phyloP scores from a whole-genome alignment of 108 stramenopile genomes.

The Cyclotella sp. region DNA sequence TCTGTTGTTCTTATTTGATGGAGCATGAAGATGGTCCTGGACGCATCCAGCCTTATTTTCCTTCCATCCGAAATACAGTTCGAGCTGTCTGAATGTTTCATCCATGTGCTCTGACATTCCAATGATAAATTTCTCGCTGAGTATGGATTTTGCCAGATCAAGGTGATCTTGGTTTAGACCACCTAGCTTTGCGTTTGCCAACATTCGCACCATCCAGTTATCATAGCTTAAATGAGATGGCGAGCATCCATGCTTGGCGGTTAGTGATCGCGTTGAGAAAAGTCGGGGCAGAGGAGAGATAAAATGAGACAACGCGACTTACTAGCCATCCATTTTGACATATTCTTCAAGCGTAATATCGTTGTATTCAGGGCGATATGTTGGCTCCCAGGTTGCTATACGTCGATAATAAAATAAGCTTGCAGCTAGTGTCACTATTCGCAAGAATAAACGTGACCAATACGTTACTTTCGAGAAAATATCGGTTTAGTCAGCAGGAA shows the following conservation, averaged over 20 bases:
- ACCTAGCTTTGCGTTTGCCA: conserved; percentile 44
- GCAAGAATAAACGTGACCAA: background rate
- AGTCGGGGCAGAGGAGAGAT: background rate
- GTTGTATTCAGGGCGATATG: conserved; percentile 46
- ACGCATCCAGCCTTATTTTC: conserved; percentile 40
- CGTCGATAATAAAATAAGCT: conserved; percentile 51
- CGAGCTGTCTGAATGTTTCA: conserved; percentile 43
- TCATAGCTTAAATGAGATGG: conserved; percentile 25
- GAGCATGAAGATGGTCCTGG: conserved; percentile 18
- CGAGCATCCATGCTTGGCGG: background rate
- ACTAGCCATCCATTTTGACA: conserved; percentile 29
- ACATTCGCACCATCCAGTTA: conserved; percentile 57
- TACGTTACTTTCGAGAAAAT: too few species aligned
- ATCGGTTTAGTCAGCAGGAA: background rate
- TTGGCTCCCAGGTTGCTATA: conserved; percentile 59
- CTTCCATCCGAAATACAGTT: conserved; percentile 56
- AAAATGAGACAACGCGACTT: background rate
- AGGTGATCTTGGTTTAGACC: conserved; percentile 52
- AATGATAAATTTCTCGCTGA: conserved; percentile 52
- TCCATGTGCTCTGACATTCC: conserved; percentile 49
- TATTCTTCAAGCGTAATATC: conserved; percentile 46
- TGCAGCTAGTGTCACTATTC: conserved; percentile 9
- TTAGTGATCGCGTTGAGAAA: background rate
- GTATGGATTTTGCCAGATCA: conserved; percentile 47
- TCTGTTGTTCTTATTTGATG: conserved; percentile 35